phyloP scores from a whole-genome alignment of 768 basidiomycete species.

The Dacryopinax primogenitus region DNA sequence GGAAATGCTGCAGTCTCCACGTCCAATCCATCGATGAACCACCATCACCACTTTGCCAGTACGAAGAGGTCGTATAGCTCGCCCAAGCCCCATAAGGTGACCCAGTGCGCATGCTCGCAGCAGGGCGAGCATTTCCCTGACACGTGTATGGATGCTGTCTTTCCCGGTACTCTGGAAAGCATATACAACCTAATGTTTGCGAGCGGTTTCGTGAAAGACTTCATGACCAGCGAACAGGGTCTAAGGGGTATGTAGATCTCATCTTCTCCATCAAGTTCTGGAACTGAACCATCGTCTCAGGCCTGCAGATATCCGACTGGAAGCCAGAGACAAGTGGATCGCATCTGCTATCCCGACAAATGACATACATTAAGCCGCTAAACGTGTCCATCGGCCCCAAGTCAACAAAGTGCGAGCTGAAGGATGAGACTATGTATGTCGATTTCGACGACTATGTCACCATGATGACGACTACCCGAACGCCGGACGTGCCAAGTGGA shows the following conservation, averaged over 20 bases:
- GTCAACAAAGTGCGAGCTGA: conserved; percentile 90
- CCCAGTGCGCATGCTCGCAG: conserved; percentile 55
- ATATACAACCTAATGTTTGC: conserved; percentile 94
- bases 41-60: neutral
- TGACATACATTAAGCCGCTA: conserved; percentile 94
- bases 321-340: conserved; percentile 48
- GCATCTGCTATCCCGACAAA: conserved; percentile 66
- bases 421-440: conserved; percentile 64
- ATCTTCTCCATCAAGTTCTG: neutral
- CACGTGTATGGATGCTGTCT: conserved; percentile 56
- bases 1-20: conserved; percentile 6
- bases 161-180: conserved; percentile 88
- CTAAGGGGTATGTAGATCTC: conserved; percentile 49
- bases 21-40: conserved; percentile 16
- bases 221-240: conserved; percentile 81
- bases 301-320: conserved; percentile 96
- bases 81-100: conserved; percentile 31
- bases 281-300: conserved; percentile 31
- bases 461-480: conserved; percentile 78
- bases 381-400: conserved; percentile 80
- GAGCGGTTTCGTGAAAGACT: conserved; percentile 89
- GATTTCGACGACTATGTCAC: conserved; percentile 76
- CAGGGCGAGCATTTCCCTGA: conserved; percentile 59
- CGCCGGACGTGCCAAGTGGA: conserved; percentile 91
- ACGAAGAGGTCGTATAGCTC: neutral